Evolutionary conservation across 2,329 filamentous ascomycete species (phyloP).

Genomic region (Cercospora citrullina): DNA sequence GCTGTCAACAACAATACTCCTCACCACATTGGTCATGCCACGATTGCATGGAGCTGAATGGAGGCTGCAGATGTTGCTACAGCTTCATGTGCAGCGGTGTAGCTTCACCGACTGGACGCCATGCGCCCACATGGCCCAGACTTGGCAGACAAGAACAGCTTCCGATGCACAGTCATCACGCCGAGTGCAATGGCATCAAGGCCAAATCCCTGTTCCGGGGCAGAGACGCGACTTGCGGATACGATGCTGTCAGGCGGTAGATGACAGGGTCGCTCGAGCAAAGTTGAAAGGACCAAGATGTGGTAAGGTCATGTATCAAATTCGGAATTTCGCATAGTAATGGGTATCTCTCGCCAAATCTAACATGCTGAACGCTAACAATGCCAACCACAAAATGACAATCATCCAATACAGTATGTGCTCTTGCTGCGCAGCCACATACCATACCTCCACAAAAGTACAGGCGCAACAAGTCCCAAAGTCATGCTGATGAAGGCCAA

Average conservation of each 20-base stretch:
- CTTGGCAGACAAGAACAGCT: not conserved
- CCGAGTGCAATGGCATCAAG: not conserved
- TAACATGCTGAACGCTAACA: not conserved
- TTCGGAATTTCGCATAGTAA: not conserved
- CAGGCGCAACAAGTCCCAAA: constrained; percentile 23
- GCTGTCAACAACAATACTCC: not conserved
- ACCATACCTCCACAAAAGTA: constrained; percentile 29
- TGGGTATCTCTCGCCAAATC: not conserved
- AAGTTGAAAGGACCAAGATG: not conserved
- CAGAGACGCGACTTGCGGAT: not conserved
- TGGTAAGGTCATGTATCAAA: not conserved
- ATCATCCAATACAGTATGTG: constrained; percentile 25
- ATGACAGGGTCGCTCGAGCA: not conserved
- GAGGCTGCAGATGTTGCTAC: not conserved
- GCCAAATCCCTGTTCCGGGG: not conserved
- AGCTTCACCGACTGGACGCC: constrained; percentile 3
- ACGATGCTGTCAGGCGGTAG: not conserved
- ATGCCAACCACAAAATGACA: not conserved
- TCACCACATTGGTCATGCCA: not conserved
- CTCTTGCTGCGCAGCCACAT: constrained; percentile 25
- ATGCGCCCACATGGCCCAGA: not conserved
- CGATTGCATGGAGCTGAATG: not conserved
- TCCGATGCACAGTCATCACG: not conserved
- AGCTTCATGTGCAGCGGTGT: not conserved
- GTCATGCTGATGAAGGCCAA: constrained; percentile 27